Conservation (phyloP, 2,329 filamentous ascomycete species). For the Fusarium kyushuense region DNA sequence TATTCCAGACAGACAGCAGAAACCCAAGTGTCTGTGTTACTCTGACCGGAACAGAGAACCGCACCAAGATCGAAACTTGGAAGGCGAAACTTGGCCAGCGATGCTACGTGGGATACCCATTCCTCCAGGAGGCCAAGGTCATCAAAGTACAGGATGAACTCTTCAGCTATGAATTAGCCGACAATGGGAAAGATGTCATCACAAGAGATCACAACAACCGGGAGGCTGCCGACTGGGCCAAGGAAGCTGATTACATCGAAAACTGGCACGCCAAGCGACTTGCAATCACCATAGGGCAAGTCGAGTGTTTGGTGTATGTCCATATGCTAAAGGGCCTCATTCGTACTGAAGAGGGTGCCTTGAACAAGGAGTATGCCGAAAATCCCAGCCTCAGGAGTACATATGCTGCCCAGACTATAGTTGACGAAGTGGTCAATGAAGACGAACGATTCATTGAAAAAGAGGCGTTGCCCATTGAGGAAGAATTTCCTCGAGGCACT, state of each 20-base stretch:
- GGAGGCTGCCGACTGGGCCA: conserved; percentile 86
- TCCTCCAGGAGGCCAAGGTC: conserved; percentile 93
- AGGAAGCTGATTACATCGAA: conserved; percentile 86
- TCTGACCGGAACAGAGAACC: conserved; percentile 77
- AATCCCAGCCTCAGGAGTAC: conserved; percentile 88
- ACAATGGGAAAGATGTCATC: conserved; percentile 73
- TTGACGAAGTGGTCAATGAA: conserved; percentile 89
- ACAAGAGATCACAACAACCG: conserved; percentile 77
- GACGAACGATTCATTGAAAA: conserved; percentile 95
- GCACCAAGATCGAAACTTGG: conserved; percentile 77
- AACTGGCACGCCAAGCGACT: conserved; percentile 90
- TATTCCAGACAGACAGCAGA: conserved; percentile 95
- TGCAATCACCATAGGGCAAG: conserved; percentile 85
- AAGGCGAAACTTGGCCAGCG: conserved; percentile 84
- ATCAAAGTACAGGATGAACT: conserved; percentile 91
- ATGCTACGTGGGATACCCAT: conserved; percentile 94
- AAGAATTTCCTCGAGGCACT: conserved; percentile 88
- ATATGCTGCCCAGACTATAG: conserved; percentile 90
- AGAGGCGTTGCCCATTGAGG: conserved; percentile 85
- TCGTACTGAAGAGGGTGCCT: conserved; percentile 91
- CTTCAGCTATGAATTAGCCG: conserved; percentile 83
- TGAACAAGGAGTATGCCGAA: conserved; percentile 90
- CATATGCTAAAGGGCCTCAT: conserved; percentile 92
- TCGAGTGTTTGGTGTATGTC: conserved; percentile 91
- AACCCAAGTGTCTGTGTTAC: conserved; percentile 98